Conservation (phyloP, 805 yeast genomes). For the Lipomyces yamadae region DNA sequence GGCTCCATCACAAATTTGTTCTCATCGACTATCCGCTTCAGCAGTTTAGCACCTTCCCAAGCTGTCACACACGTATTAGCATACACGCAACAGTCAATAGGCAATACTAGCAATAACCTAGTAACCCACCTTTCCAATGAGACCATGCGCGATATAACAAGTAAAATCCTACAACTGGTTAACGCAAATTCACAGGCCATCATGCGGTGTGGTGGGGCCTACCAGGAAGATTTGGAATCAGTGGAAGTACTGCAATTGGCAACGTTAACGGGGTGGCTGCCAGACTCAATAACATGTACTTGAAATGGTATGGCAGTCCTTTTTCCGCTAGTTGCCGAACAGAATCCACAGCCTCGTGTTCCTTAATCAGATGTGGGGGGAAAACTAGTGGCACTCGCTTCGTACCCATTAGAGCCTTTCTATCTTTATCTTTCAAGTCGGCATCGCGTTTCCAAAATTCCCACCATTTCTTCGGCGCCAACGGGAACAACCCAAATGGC, state of each 20-base stretch:
- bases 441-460: conserved; percentile 56
- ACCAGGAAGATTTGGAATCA: conserved; percentile 92
- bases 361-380: conserved; percentile 51
- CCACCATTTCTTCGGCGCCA: conserved; percentile 18
- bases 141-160: conserved; percentile 81
- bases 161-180: conserved; percentile 55
- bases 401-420: conserved; percentile 30
- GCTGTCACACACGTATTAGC: conserved; percentile 49
- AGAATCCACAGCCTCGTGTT: conserved; percentile 47
- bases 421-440: conserved; percentile 39
- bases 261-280: conserved; percentile 74
- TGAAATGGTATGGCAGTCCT: conserved; percentile 60
- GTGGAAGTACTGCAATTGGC: conserved; percentile 80
- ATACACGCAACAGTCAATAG: background rate
- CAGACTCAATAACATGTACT: conserved; percentile 58
- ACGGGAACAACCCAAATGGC: conserved; percentile 26
- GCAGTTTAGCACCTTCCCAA: conserved; percentile 69
- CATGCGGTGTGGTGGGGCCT: background rate
- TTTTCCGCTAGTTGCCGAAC: conserved; percentile 51
- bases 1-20: conserved; percentile 49
- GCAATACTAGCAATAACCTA: background rate
- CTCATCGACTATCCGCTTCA: conserved; percentile 58
- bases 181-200: conserved; percentile 1
- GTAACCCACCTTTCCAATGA: conserved; percentile 57
- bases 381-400: conserved; percentile 49